Conservation (phyloP, 495 filamentous ascomycete genomes). For the Aspergillus kassunensis region DNA sequence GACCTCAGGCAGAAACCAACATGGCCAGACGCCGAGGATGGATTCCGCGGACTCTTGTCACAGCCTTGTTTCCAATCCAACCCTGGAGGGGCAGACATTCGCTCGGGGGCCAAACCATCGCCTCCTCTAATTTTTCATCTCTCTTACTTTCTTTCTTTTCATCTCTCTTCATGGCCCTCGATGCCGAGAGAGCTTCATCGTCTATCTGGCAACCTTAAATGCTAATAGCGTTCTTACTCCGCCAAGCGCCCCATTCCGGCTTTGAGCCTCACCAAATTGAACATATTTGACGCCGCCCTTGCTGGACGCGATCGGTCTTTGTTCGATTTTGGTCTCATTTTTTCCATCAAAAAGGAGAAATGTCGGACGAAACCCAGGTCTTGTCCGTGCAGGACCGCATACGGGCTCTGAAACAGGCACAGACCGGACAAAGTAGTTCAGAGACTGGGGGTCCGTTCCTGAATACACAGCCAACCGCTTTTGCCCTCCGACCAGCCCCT, state of each 20-base stretch:
- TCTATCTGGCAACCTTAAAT: neutral
- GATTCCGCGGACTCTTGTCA: neutral
- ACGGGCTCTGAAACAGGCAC: slow-evolving; percentile 53
- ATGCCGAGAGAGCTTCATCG: neutral
- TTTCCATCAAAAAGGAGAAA: neutral
- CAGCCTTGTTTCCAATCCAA: neutral
- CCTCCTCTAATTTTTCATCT: neutral
- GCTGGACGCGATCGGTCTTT: neutral
- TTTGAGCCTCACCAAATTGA: neutral
- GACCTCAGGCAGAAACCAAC: neutral
- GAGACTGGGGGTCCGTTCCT: slow-evolving; percentile 20
- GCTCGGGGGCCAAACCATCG: neutral
- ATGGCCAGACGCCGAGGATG: no score
- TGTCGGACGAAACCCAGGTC: slow-evolving; percentile 39
- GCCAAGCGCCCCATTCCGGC: slow-evolving; percentile 6
- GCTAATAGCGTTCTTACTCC: neutral
- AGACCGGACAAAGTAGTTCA: slow-evolving; percentile 44
- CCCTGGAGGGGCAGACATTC: slow-evolving; percentile 2
- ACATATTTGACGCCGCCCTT: neutral
- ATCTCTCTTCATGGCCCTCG: neutral
- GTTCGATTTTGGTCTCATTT: neutral
- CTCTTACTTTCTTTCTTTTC: neutral
- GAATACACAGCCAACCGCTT: slow-evolving; percentile 21
- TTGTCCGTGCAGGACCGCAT: slow-evolving; percentile 57
- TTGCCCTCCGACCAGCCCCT: slow-evolving; percentile 33